Base-by-base conservation (phyloP, 2,329 filamentous ascomycete species). In the Xylariaceae sp. region DNA sequence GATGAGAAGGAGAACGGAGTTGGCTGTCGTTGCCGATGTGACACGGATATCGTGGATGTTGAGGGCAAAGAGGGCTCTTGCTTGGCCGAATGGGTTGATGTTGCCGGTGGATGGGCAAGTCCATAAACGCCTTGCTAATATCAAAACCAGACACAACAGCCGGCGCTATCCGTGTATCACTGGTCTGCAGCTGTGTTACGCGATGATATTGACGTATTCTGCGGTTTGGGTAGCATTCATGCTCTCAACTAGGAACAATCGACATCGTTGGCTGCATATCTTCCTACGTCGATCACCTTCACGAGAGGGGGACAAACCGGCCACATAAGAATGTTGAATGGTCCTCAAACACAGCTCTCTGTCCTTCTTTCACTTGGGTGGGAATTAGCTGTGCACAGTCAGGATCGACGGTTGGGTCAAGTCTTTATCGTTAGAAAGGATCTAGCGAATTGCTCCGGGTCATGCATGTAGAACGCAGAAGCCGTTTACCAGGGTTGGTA, bases 11-110 rank as follows among this genome's bases (percentile, higher is more conserved):
- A 96, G 71, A 97, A 97, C 59, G 93, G 93, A 29, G 91, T 98
- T 7, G 93, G 93, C 29, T 98, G 93, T 71, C 83, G 93, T 60
- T 98, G 93, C 74, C 85, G 86, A 64, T 98, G 93, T 67, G 93
- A 98, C 63, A 96, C 90, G 4, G 93, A 98, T 64, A 94, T 97
- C 63, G 88, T 92, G 42, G 93, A 98, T 63, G 91, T 98, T 21
- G 93, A 98, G 72, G 91, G 90, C 67, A 98, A 97, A 69, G 88
- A 95, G 65, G 93, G 93, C 50, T 95, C 89, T 56, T 98, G 93
- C 70, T 75, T 96, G 45, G 80, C 88, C 8, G 90, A 98, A 69
- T 98, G 93, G 93, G 93, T 98, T 12, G 89, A 96, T 49, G 90
- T 96, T 58, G 92, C 91, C 38, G 93, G 93, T 57, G 93, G 93